A percentile compares a stretch with the other conserved stretches of the same genome.
Evolutionary conservation across 2,329 filamentous ascomycete genomes (phyloP).

Genomic region (Arthrobotrys sphaeroides): DNA sequence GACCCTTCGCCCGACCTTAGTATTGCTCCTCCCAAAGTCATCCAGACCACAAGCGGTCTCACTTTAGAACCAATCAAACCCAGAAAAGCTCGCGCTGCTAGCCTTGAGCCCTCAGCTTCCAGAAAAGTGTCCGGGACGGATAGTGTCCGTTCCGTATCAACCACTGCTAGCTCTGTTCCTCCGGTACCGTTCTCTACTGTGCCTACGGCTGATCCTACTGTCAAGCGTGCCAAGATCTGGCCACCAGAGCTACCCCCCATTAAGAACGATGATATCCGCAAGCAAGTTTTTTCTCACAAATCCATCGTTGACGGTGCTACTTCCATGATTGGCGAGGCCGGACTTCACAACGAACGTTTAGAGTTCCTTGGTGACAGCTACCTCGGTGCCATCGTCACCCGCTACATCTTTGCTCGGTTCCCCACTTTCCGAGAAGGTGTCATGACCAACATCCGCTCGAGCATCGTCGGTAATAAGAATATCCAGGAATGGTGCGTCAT

Average conservation of each 20-base stretch:
- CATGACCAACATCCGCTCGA: constrained; percentile 57
- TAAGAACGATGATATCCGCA: constrained; percentile 53
- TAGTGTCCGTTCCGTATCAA: constrained; percentile 40
- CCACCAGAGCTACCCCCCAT: constrained; percentile 56
- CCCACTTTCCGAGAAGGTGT: constrained; percentile 55
- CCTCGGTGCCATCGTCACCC: constrained; percentile 57
- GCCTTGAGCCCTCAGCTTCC: constrained; percentile 5
- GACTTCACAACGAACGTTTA: constrained; percentile 57
- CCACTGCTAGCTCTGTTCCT: constrained; percentile 30
- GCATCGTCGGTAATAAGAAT: constrained; percentile 56
- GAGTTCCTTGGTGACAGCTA: constrained; percentile 58
- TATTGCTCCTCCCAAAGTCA: constrained; percentile 17
- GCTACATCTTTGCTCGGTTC: constrained; percentile 56
- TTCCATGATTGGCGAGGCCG: constrained; percentile 55
- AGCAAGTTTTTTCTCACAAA: constrained; percentile 57
- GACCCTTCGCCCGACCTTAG: background rate
- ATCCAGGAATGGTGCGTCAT: constrained; percentile 61
- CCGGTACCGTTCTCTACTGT: constrained; percentile 45
- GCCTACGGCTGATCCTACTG: constrained; percentile 24
- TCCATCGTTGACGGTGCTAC: constrained; percentile 56
- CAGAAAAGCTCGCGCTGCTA: background rate
- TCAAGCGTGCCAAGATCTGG: constrained; percentile 55
- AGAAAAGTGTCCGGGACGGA: constrained; percentile 34
- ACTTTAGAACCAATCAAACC: constrained; percentile 29
- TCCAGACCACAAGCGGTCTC: constrained; percentile 38